These are phyloP conservation scores for Salix purpurea DNA, from an alignment of 345 rosid genomes.

Conservation along the genomic window DNA sequence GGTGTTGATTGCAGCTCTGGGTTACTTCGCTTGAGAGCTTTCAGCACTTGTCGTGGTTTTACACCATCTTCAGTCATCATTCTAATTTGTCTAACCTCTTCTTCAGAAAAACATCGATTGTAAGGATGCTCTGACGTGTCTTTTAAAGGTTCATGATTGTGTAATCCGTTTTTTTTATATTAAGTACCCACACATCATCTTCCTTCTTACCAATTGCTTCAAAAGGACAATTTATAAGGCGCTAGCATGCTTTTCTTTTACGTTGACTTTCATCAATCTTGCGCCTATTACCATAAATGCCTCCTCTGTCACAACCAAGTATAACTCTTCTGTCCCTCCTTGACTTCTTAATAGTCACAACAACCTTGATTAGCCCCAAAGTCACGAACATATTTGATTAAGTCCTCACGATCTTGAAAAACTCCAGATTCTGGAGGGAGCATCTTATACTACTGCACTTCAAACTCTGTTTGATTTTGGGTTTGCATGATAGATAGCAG, in stretches of 20 bases:
- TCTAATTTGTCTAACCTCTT: too few relatives aligned
- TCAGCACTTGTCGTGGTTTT: slow-evolving; percentile 47
- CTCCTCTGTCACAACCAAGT: slow-evolving; percentile 52
- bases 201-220: slow-evolving; percentile 44
- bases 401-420: slow-evolving; percentile 42
- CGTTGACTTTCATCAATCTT: slow-evolving; percentile 46
- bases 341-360: slow-evolving; percentile 47
- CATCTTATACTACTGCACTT: slow-evolving; percentile 31
- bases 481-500: slow-evolving; percentile 15
- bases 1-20: slow-evolving; percentile 48
- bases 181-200: slow-evolving; percentile 39
- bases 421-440: slow-evolving; percentile 38
- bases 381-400: slow-evolving; percentile 38
- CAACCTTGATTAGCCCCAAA: slow-evolving; percentile 44
- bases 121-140: too few relatives aligned
- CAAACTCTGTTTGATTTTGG: slow-evolving; percentile 17
- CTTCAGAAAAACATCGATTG: too few relatives aligned
- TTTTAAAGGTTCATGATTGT: slow-evolving; percentile 44
- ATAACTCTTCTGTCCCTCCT: slow-evolving; percentile 46
- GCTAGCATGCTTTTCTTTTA: slow-evolving; percentile 43
- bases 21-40: slow-evolving; percentile 39
- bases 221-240: slow-evolving; percentile 47
- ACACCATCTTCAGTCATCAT: slow-evolving; percentile 49
- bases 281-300: slow-evolving; percentile 45
- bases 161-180: slow-evolving; percentile 35